Conservation (phyloP, 352 stramenopile genomes). For the Phytophthora vignae region DNA sequence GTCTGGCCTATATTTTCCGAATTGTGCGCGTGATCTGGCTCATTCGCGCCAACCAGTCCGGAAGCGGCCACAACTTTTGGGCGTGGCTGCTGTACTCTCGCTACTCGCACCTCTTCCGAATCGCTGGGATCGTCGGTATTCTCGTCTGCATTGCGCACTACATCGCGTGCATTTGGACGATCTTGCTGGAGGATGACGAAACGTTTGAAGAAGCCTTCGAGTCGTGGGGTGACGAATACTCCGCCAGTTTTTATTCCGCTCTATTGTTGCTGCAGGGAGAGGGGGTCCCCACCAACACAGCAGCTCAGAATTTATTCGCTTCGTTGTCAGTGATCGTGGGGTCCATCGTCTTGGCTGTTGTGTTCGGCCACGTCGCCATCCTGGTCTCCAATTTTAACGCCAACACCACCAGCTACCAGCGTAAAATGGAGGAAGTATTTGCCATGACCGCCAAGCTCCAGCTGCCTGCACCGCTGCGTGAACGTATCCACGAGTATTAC, state of each 20-base stretch:
- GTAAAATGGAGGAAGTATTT: slow-evolving; percentile 73
- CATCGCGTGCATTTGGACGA: slow-evolving; percentile 58
- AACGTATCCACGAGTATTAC: slow-evolving; percentile 75
- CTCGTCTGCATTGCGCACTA: slow-evolving; percentile 58
- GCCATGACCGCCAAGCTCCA: slow-evolving; percentile 63
- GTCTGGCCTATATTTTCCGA: slow-evolving; percentile 28
- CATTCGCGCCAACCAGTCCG: slow-evolving; percentile 21
- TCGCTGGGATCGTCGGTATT: slow-evolving; percentile 45
- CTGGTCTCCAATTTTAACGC: slow-evolving; percentile 70
- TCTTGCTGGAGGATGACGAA: slow-evolving; percentile 9
- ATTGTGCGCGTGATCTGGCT: slow-evolving; percentile 42
- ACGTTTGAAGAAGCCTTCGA: background rate
- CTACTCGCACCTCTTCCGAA: slow-evolving; percentile 49
- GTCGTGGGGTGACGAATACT: slow-evolving; percentile 34
- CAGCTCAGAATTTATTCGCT: slow-evolving; percentile 50
- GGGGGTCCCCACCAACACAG: slow-evolving; percentile 37
- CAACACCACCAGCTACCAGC: slow-evolving; percentile 60
- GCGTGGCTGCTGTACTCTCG: slow-evolving; percentile 52
- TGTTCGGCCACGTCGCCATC: slow-evolving; percentile 72
- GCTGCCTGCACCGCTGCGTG: slow-evolving; percentile 53
- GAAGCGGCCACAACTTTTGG: slow-evolving; percentile 33
- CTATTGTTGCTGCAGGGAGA: slow-evolving; percentile 67
- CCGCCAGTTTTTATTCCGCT: slow-evolving; percentile 50
- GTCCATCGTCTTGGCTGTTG: slow-evolving; percentile 61
- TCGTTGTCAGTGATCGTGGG: slow-evolving; percentile 54